Base-by-base conservation (phyloP, 2,329 filamentous ascomycete species). In the Botryosphaeria agaves region DNA sequence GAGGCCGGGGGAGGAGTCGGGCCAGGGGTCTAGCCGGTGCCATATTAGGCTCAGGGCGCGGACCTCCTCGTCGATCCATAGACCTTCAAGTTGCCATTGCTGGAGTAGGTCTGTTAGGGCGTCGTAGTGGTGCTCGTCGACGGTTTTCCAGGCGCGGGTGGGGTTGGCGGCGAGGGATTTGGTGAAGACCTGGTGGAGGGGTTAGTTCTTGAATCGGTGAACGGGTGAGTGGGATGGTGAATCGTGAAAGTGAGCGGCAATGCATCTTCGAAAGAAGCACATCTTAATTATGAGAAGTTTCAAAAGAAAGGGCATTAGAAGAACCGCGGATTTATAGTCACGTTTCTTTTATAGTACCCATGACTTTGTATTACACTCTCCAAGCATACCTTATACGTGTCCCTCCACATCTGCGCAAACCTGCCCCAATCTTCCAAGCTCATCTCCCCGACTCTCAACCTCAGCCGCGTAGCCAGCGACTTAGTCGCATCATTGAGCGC, bases 1-100 rank as follows among this genome's bases (percentile, higher is more conserved):
- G 14, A 87, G 50, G 0, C 76, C 79, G 1, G 59, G 51, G 11
- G 55, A 55, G 1, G 69, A 59, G 45, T 87, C 81, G 0, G 59
- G 38, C 79, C 79, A 87, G 0, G 79, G 75, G 14, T 59, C 56
- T 3, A 89, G 61, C 5, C 62, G 64, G 48, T 89, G 81, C 82
- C 80, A 89, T 25, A 70, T 62, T 3, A 70, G 57, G 40, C 69
- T 74, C 31, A 62, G 37, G 14, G 43, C 41, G 7, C 45, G 32
- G 7, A 59, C 32, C 31, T 60, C 45, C 1, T 47, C 45, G 11
- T 52, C 43, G n/a, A 41, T 57, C 52, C 72, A 84, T 1, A 82
- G 53, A 0, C 59, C 70, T 0, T 55, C 46, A 5, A 84, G 59
- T 1, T 56, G 48, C 57, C 70, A 71, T 12, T 59, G 44, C 1